Evolutionary conservation across 805 yeast genomes (phyloP).

Genomic region (Candida germanica): DNA sequence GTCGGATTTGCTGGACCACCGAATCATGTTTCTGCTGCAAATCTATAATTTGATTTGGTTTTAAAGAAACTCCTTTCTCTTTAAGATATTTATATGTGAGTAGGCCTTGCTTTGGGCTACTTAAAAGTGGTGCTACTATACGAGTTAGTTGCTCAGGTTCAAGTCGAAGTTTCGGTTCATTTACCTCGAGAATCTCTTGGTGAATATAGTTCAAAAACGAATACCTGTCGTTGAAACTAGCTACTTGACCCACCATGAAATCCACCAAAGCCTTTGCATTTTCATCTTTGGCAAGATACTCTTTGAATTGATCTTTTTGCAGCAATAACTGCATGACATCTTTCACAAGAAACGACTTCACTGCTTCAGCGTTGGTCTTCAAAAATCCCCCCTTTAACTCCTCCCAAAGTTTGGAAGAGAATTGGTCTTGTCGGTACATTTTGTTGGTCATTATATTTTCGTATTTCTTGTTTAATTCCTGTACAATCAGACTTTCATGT

Average conservation of each 20-base stretch:
- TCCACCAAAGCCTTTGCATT: background rate
- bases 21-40: constrained; percentile 25
- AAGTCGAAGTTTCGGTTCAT: constrained; percentile 6
- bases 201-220: constrained; percentile 4
- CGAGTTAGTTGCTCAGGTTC: background rate
- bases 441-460: constrained; percentile 12
- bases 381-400: constrained; percentile 15
- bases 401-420: constrained; percentile 13
- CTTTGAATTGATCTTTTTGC: constrained; percentile 1
- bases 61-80: background rate
- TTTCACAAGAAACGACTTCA: constrained; percentile 13
- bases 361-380: constrained; percentile 6
- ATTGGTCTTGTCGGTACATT: constrained; percentile 11
- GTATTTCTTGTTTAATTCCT: constrained; percentile 8
- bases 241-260: background rate
- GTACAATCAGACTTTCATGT: constrained; percentile 1
- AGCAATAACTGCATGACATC: constrained; percentile 13
- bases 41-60: constrained; percentile 16
- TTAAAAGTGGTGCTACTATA: background rate
- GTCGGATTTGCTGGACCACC: constrained; percentile 23
- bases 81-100: background rate
- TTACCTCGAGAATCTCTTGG: constrained; percentile 1
- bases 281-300: background rate
- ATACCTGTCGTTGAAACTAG: background rate
- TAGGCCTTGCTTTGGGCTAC: background rate